These are phyloP conservation scores for Penicillium sp. DNA, from an alignment of 2,329 filamentous ascomycete genomes.

Conservation along the genomic window DNA sequence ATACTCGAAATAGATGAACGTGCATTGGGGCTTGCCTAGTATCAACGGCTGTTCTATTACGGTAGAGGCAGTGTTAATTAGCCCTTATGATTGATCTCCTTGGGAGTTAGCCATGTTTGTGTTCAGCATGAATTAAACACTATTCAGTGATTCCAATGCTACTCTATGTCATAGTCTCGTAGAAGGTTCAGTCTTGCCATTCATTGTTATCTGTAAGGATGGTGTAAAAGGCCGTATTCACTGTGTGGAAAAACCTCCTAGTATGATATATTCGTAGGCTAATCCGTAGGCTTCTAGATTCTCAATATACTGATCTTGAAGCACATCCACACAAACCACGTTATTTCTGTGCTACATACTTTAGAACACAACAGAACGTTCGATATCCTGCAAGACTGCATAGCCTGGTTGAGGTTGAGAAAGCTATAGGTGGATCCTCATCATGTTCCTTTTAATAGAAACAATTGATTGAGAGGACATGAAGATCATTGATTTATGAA, in stretches of 20 bases:
- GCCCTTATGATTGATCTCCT: neutral
- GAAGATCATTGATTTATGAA: neutral
- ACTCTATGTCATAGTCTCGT: neutral
- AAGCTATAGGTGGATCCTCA: neutral
- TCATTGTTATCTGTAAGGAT: neutral
- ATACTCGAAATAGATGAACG: neutral
- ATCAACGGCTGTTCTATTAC: neutral
- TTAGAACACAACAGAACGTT: neutral
- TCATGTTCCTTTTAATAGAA: conserved; percentile 5
- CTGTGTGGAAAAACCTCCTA: neutral
- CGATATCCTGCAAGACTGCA: neutral
- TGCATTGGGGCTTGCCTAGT: neutral
- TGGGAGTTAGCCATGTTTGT: neutral
- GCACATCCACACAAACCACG: neutral
- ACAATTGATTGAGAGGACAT: neutral
- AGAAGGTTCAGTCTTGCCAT: neutral
- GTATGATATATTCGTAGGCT: neutral
- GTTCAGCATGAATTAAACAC: neutral
- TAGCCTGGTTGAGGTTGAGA: neutral
- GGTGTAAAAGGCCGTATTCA: neutral
- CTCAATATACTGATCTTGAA: neutral
- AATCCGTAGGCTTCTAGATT: neutral
- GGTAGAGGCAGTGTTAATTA: neutral
- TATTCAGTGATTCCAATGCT: neutral
- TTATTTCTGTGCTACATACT: neutral